Evolutionary conservation across 768 basidiomycete genomes (phyloP).

Genomic region (Calvatia gigantea): DNA sequence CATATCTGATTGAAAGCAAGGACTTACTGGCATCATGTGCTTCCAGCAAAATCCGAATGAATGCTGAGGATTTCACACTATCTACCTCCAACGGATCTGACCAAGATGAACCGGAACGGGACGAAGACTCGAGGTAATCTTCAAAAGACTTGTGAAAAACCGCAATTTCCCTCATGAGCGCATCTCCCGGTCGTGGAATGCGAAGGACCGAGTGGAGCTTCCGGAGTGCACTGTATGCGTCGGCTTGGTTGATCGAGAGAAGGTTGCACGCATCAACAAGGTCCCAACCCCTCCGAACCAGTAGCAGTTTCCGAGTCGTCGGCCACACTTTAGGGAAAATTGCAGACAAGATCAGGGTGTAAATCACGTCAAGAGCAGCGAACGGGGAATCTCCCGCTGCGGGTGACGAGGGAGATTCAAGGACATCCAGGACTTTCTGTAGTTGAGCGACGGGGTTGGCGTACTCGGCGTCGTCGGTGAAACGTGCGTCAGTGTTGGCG

Average conservation of each 20-base stretch:
- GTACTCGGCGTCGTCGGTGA: slow-evolving; percentile 13
- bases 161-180: background rate
- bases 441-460: slow-evolving; percentile 3
- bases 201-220: background rate
- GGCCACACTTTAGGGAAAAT: background rate
- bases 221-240: background rate
- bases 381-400: background rate
- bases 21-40: background rate
- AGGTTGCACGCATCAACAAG: background rate
- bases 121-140: background rate
- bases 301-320: background rate
- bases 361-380: slow-evolving; percentile 9
- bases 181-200: background rate
- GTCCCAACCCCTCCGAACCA: too few relatives aligned
- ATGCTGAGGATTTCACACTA: too few relatives aligned
- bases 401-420: background rate
- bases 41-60: background rate
- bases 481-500: slow-evolving; percentile 19
- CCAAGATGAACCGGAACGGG: background rate
- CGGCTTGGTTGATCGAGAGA: background rate
- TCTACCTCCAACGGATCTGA: background rate
- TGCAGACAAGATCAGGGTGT: background rate
- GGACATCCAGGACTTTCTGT: background rate
- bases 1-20: background rate
- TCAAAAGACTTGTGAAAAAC: background rate